Evolutionary conservation across 2,329 filamentous ascomycete genomes (phyloP), one percentile per base, ranked within the genome.

Genomic region (Stagonosporopsis tanaceti): DNA sequence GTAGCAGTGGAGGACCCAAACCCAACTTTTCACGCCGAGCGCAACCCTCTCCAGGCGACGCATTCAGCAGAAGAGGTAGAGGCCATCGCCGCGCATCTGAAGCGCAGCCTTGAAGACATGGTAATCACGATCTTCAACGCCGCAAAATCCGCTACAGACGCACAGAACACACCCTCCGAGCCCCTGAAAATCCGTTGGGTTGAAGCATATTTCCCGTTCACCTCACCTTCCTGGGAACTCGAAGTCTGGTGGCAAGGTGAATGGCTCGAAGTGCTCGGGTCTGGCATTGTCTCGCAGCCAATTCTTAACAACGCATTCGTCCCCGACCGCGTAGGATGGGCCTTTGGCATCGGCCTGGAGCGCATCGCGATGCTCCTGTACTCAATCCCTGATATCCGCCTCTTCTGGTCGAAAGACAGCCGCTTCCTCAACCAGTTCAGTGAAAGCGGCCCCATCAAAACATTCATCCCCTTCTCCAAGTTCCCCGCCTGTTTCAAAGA

Each of bases 361-460:
- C 87, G 95, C 60, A 94, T 99, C 62, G 94, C 95, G 59, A 99
- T 99, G 95, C 85, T 99, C 34, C 86, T 99, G 24, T 99, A 97
- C 81, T 89, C 91, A 57, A 96, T 99, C 57, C 92, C 93, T 0
- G 95, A 99, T 73, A 99, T 99, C 66, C 89, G 95, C 12, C 87
- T 98, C 4, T 98, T 99, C 81, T 99, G 95, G 95, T 96, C 91
- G 30, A 81, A 83, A 52, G 95, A 99, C 75, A 73, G 84, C 67
- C 87, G 95, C 8, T 99, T 99, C 78, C 79, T 96, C n/a, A 82
- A 80, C 11, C 95, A 99, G 77, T 99, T 99, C 77, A 75, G 62
- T 52, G 64, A 70, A 58, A 64, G 57, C 59, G 77, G 34, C 73
- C 77, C 39, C 77, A 82, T 87, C 59, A 81, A 79, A 22, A 87